Base-by-base conservation (phyloP, 106 monocot species). In the Phalaenopsis equestris region DNA sequence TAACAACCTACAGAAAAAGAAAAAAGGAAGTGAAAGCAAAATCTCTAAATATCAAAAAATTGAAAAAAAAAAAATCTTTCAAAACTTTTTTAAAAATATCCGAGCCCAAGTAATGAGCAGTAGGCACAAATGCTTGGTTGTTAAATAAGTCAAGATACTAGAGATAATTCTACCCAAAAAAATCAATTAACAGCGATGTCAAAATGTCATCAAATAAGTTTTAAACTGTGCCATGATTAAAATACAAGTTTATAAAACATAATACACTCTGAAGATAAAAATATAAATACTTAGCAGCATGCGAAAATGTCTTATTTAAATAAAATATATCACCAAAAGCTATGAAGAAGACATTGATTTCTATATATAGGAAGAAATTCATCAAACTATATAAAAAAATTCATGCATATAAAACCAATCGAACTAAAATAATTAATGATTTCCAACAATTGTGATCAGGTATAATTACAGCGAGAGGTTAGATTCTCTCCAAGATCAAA, bases 401-500 rank as follows among this genome's bases (percentile, higher is more conserved):
- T 6, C 46, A 9, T 24, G 49, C 17, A 75, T 75, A 46, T 2
- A 2, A 21, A 3, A 75, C 75, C 3, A 21, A 46, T 46, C 46
- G 21, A 42, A 52, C 12, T 23, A 77, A 39, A 18, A 80, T 36
- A 80, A 6, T 15, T 41, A 58, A 23, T 49, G 52, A 52, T 49
- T 46, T 79, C 73, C 52, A 37, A 67, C 8, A 80, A 85, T 64
- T 67, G 79, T 79, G 82, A 81, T 79, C 56, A 86, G 87, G 91
- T 89, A 80, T 86, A 83, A 89, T 97, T 94, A 98, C 97, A 98
- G 87, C 97, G 94, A 85, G 90, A 82, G 11, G 97, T 98, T 77
- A 98, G 87, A 86, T 98, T 92, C 58, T 97, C 96, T 84, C 97
- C 97, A 81, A 90, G 79, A 14, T 83, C 92, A 92, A 94, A 98